Conservation (phyloP, 1,284 basidiomycete species). For the Boletus smithii region DNA sequence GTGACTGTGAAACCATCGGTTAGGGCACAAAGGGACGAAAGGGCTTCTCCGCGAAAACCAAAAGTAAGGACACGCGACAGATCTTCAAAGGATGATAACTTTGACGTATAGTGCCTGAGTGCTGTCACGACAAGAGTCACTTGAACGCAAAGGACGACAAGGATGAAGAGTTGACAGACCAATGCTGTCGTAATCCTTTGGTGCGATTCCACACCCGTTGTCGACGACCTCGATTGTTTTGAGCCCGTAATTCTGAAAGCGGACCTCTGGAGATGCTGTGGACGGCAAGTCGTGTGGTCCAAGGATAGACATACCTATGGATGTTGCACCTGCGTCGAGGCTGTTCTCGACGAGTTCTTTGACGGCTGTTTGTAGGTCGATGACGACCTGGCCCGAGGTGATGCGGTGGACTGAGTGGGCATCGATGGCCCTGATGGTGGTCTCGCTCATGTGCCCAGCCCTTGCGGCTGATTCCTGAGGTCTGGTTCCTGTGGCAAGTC, state of each 20-base stretch:
- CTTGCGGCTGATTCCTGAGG: too few species aligned
- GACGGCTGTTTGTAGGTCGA: constrained; percentile 93
- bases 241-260: constrained; percentile 87
- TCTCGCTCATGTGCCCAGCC: constrained; percentile 54
- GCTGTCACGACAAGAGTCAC: background rate
- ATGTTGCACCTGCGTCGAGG: constrained; percentile 87
- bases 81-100: constrained; percentile 5
- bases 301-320: constrained; percentile 55
- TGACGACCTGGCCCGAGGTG: constrained; percentile 78
- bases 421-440: constrained; percentile 60
- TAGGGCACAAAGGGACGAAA: constrained; percentile 89
- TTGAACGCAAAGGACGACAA: background rate
- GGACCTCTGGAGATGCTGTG: constrained; percentile 62
- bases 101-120: constrained; percentile 10
- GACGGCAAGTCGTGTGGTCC: background rate
- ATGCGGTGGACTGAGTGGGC: constrained; percentile 42
- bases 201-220: constrained; percentile 62
- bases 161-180: constrained; percentile 47
- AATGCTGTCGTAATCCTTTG: constrained; percentile 63
- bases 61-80: constrained; percentile 68
- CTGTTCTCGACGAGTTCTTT: constrained; percentile 98
- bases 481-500: background rate
- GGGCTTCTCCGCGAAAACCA: constrained; percentile 95
- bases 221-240: constrained; percentile 89
- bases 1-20: constrained; percentile 67